phyloP scores from a whole-genome alignment of 1,284 basidiomycete genomes.

The Amylostereum chailletii region DNA sequence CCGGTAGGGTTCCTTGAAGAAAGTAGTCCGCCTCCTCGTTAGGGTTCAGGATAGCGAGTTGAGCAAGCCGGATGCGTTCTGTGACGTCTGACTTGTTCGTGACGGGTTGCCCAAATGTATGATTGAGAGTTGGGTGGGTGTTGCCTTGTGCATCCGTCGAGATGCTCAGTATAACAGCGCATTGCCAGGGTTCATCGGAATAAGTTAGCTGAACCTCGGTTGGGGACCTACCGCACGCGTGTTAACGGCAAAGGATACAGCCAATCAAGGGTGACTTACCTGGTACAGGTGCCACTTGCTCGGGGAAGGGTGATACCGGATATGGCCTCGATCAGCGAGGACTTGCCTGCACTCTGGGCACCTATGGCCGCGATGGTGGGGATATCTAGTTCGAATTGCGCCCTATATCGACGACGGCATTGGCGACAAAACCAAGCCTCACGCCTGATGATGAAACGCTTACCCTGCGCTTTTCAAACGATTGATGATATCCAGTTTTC shows the following conservation, averaged over 20 bases:
- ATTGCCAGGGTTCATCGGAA: conserved; percentile 44
- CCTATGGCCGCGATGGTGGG: conserved; percentile 63
- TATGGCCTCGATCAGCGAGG: conserved; percentile 67
- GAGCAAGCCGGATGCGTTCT: conserved; percentile 55
- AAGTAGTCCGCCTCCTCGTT: conserved; percentile 25
- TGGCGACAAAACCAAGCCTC: background rate
- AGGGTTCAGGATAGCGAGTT: conserved; percentile 60
- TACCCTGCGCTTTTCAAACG: conserved; percentile 45
- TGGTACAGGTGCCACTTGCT: conserved; percentile 57
- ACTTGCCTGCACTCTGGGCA: conserved; percentile 63
- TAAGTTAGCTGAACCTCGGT: conserved; percentile 56
- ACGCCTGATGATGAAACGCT: background rate
- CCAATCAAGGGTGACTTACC: conserved; percentile 21
- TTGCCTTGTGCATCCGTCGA: conserved; percentile 35
- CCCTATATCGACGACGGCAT: conserved; percentile 23
- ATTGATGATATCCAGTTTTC: conserved; percentile 42
- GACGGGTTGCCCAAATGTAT: conserved; percentile 42
- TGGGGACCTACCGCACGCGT: conserved; percentile 42
- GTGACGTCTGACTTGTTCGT: conserved; percentile 43
- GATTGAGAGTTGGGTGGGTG: conserved; percentile 27
- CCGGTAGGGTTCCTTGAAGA: conserved; percentile 28
- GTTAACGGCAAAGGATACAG: background rate
- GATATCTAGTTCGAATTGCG: conserved; percentile 52
- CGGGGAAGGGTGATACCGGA: conserved; percentile 63
- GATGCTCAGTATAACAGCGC: conserved; percentile 26